These are phyloP conservation scores for Suillus sp. DNA, from an alignment of 768 basidiomycete species.

Conservation along the genomic window DNA sequence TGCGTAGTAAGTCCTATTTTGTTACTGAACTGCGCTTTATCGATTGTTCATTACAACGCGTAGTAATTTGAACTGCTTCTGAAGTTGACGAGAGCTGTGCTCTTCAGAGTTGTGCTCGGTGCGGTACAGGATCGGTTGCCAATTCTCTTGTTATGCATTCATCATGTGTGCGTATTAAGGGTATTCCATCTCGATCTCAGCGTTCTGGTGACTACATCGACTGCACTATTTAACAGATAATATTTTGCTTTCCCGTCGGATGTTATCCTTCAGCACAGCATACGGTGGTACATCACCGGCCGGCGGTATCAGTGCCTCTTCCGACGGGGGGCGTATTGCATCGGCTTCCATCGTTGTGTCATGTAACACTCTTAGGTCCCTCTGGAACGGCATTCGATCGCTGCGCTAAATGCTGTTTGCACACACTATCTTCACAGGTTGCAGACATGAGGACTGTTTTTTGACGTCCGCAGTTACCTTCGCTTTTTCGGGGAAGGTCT, in stretches of 20 bases:
- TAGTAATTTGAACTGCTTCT: not conserved
- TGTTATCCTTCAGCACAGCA: not conserved
- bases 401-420: not conserved
- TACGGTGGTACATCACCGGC: not conserved
- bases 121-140: not conserved
- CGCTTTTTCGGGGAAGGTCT: not conserved
- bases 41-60: not conserved
- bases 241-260: not conserved
- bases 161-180: not conserved
- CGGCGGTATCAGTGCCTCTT: not conserved
- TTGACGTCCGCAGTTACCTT: not conserved
- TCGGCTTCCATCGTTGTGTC: not conserved
- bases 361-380: not conserved
- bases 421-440: not conserved
- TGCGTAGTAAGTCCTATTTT: not conserved
- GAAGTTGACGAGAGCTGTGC: not conserved
- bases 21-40: not conserved
- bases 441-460: not conserved
- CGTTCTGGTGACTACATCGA: not conserved
- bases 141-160: not conserved
- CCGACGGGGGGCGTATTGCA: not conserved
- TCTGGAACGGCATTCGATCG: too few species aligned
- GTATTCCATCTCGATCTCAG: not conserved
- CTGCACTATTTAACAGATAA: not conserved
- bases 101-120: not conserved